Base-by-base conservation (phyloP, 2,329 filamentous ascomycete genomes). In the Sporothrix variecibatus region DNA sequence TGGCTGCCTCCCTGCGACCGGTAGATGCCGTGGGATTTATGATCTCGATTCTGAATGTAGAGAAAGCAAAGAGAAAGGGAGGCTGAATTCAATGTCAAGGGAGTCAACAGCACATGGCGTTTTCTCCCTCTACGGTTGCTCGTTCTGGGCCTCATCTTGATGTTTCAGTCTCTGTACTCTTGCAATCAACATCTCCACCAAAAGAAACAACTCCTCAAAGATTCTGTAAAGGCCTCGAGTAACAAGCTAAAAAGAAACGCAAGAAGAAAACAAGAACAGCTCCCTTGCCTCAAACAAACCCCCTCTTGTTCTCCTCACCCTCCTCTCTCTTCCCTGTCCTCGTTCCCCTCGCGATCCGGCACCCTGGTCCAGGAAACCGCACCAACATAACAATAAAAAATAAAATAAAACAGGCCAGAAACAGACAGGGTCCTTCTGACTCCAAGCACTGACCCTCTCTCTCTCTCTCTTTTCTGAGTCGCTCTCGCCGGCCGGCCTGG, bases 401-500 rank as follows among this genome's bases (percentile, higher is more conserved):
- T 1, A 6, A 23, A 23, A 23, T 28, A 26, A 28, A 28, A 28
- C 60, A 65, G 34, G 34, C 38, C 60, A 64, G 20, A 38, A 64
- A 40, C 34, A 34, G 15, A 17, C 46, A 28, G 12, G 11, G 20
- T 9, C 38, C 34, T 15, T 40, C 60, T 40, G 20, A 64, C 11
- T 28, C 34, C 34, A 65, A 65, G 60, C 60, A 65, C 60, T 65
- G 60, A 65, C 60, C 60, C 26, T 58, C 53, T 31, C n/a, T n/a
- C n/a, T n/a, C n/a, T n/a, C n/a, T 34, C 40, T 6, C 15, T 23
- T 17, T 26, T 53, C 12, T 53, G 51, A 53, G 7, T 53, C 23
- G 20, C 6, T 23, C 60, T 40, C 31, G 31, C 60, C 20, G 9
- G 31, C 31, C 31, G 31, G 60, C 20, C 31, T n/a, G 20, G 31